Evolutionary conservation across 1,284 basidiomycete genomes (phyloP), one percentile per base, ranked within the genome.

Genomic region (Agroathelia rolfsii): DNA sequence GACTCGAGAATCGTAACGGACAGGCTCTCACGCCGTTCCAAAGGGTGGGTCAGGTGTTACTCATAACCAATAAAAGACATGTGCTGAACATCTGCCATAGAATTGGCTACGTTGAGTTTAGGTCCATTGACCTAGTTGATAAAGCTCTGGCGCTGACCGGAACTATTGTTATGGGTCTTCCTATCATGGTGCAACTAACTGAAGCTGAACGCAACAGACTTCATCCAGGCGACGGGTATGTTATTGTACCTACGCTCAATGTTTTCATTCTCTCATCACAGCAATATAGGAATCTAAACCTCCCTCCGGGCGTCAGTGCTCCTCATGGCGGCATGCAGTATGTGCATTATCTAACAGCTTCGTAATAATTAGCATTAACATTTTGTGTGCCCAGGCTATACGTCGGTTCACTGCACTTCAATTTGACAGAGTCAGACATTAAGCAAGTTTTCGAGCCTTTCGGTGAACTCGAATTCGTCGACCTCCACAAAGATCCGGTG

Each of bases 391-490:
- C 16, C 40, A 88, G 93, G 55, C 75, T 99, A 52, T 98, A 95
- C 55, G 89, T 99, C 52, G 90, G 93, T 41, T 94, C 89, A 41
- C 64, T 99, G 29, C 88, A 96, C 57, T 96, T 94, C 68, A 92
- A 90, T 57, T 79, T 99, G 42, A 88, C 86, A 32, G 85, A 93
- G 58, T 83, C 88, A 45, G 93, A 98, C 66, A 84, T 99, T 59
- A 87, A 84, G 58, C 86, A 95, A 69, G 94, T 98, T 44, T 99
- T 99, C 58, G 90, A 94, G 54, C 92, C 94, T 3, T 99, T 98
- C 56, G 94, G 94, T 46, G 85, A 89, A 58, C 72, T 99, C 45
- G 93, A 94, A 58, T 94, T 94, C 62, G 93, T 98, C 52, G 94
- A 99, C 66, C 73, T 98, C 50, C 94, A 97, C 58, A 76, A 82